These are phyloP conservation scores for Crithidia mellificae DNA, from an alignment of 208 protist species.

Conservation along the genomic window DNA sequence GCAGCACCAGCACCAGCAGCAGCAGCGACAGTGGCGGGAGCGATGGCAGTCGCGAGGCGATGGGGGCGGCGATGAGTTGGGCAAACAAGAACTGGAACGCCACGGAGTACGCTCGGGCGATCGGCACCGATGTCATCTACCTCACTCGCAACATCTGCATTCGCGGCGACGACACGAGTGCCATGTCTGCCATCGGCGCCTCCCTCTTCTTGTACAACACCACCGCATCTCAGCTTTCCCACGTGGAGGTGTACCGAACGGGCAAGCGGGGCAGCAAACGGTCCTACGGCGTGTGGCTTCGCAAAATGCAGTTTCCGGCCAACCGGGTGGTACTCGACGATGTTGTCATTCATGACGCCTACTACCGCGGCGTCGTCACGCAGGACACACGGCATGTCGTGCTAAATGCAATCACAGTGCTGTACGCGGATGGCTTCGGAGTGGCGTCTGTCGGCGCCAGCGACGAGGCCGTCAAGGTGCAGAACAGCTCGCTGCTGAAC, in stretches of 20 bases:
- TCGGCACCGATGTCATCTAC: constrained; percentile 46
- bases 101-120: not conserved
- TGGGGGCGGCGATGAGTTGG: not conserved
- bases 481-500: constrained; percentile 21
- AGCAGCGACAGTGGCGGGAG: too few species aligned
- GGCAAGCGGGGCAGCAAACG: constrained; percentile 38
- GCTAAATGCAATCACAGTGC: constrained; percentile 18
- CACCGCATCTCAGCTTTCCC: constrained; percentile 18
- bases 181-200: constrained; percentile 31
- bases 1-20: constrained; percentile 1
- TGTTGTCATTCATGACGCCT: constrained; percentile 36
- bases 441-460: constrained; percentile 34
- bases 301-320: constrained; percentile 17
- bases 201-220: constrained; percentile 22
- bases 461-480: constrained; percentile 21
- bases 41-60: too few species aligned
- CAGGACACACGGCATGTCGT: constrained; percentile 35
- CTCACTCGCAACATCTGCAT: constrained; percentile 59
- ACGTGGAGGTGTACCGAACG: constrained; percentile 47
- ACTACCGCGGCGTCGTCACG: constrained; percentile 42
- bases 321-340: constrained; percentile 25
- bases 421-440: constrained; percentile 35
- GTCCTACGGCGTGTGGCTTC: constrained; percentile 37
- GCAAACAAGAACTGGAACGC: not conserved
- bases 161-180: constrained; percentile 43